phyloP scores from a whole-genome alignment of 1,139 yeast genomes.

The Protomyces lactucae-debilis region DNA sequence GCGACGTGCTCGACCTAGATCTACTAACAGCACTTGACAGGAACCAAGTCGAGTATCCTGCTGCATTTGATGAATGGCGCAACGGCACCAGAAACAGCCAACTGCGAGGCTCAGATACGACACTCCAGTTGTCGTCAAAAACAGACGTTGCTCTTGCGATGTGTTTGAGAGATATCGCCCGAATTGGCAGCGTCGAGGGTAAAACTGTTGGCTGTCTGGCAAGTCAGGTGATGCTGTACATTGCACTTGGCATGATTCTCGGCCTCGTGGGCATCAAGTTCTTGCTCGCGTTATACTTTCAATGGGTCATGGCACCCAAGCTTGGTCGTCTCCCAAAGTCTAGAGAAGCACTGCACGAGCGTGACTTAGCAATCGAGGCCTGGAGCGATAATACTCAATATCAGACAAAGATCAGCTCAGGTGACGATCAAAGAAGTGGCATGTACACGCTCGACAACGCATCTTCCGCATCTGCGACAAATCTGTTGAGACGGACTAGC shows the following conservation, averaged over 20 bases:
- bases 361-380: constrained; percentile 62
- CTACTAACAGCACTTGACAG: constrained; percentile 67
- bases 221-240: constrained; percentile 70
- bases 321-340: constrained; percentile 59
- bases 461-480: constrained; percentile 43
- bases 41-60: constrained; percentile 68
- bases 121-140: constrained; percentile 66
- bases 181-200: constrained; percentile 84
- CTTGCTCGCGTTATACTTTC: constrained; percentile 78
- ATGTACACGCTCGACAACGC: constrained; percentile 42
- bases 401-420: constrained; percentile 43
- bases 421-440: constrained; percentile 40
- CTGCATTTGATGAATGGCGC: constrained; percentile 58
- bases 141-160: constrained; percentile 66
- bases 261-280: constrained; percentile 74
- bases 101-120: constrained; percentile 72
- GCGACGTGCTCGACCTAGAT: constrained; percentile 76
- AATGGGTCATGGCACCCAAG: constrained; percentile 61
- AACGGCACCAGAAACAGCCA: constrained; percentile 28
- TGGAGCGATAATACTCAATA: constrained; percentile 51
- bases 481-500: constrained; percentile 43
- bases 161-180: constrained; percentile 80
- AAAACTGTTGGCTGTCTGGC: constrained; percentile 96
- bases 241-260: constrained; percentile 77
- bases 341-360: constrained; percentile 51